Conservation (phyloP, 2,329 filamentous ascomycete genomes). For the Chaetothyriales sp. region DNA sequence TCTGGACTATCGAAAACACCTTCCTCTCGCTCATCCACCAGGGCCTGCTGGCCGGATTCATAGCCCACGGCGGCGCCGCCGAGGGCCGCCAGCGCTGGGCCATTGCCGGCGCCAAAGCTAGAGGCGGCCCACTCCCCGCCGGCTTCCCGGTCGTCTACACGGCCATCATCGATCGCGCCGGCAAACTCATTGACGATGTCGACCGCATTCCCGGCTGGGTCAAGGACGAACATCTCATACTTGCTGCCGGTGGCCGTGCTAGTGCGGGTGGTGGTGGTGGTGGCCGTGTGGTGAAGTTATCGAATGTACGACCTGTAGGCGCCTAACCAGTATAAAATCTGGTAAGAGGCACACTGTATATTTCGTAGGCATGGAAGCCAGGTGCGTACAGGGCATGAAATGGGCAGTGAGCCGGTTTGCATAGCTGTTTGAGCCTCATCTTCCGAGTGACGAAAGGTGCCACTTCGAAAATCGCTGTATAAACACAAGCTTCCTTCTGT, state of each 20-base stretch:
- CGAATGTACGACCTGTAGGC: background rate
- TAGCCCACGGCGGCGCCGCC: slow-evolving; percentile 24
- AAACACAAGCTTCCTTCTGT: too few relatives aligned
- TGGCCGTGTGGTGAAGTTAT: background rate
- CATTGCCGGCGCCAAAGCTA: background rate
- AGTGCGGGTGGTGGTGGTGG: too few relatives aligned
- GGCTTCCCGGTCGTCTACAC: background rate
- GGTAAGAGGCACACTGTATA: too few relatives aligned
- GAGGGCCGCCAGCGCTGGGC: background rate
- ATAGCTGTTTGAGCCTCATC: too few relatives aligned
- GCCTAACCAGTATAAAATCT: too few relatives aligned
- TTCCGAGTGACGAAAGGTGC: too few relatives aligned
- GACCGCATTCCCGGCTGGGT: background rate
- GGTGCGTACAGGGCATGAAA: too few relatives aligned
- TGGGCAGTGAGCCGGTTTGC: too few relatives aligned
- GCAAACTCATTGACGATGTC: background rate
- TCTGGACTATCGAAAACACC: slow-evolving; percentile 61
- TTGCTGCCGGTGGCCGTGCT: background rate
- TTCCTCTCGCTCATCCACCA: slow-evolving; percentile 66
- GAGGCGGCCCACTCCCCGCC: background rate
- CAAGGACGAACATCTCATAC: background rate
- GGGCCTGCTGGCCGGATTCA: slow-evolving; percentile 68
- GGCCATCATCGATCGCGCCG: background rate
- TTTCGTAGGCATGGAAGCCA: too few relatives aligned
- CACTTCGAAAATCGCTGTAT: too few relatives aligned